phyloP scores from a whole-genome alignment of 306 rosid genomes.

The Dalbergia cochinchinensis region DNA sequence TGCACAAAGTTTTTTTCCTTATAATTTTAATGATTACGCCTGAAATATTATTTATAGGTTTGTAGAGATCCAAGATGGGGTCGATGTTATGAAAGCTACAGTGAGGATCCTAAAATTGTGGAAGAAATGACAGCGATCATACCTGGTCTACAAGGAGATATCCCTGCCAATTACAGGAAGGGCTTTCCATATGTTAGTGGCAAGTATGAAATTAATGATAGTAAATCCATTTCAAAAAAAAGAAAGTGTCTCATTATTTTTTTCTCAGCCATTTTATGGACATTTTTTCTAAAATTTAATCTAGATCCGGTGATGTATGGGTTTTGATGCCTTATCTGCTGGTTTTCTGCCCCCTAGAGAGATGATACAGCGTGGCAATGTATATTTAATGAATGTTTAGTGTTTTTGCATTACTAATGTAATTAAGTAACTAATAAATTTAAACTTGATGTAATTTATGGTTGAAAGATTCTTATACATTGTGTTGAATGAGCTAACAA shows the following conservation, averaged over 20 bases:
- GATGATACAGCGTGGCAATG: conserved; percentile 7
- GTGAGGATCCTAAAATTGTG: conserved; percentile 87
- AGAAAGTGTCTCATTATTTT: conserved; percentile 8
- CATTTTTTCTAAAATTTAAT: neutral
- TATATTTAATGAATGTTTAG: conserved; percentile 16
- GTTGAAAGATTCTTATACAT: conserved; percentile 22
- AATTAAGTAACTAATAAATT: neutral
- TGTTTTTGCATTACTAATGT: conserved; percentile 21
- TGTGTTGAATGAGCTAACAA: conserved; percentile 1
- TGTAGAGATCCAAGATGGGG: conserved; percentile 99
- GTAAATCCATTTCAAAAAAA: conserved; percentile 3
- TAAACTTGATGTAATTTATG: neutral
- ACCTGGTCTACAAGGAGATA: conserved; percentile 87
- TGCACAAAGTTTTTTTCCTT: conserved; percentile 5
- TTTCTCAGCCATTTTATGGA: neutral
- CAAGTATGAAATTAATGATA: conserved; percentile 64
- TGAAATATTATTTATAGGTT: conserved; percentile 64
- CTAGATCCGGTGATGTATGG: neutral
- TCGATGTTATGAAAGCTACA: conserved; percentile 97
- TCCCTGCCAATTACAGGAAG: conserved; percentile 67
- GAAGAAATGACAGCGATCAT: conserved; percentile 84
- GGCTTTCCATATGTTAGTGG: conserved; percentile 87
- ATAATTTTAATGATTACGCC: conserved; percentile 37
- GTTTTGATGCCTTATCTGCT: conserved; percentile 7
- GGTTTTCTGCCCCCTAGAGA: neutral